phyloP scores from a whole-genome alignment of 768 basidiomycete species.

The Tricholoma sp. region DNA sequence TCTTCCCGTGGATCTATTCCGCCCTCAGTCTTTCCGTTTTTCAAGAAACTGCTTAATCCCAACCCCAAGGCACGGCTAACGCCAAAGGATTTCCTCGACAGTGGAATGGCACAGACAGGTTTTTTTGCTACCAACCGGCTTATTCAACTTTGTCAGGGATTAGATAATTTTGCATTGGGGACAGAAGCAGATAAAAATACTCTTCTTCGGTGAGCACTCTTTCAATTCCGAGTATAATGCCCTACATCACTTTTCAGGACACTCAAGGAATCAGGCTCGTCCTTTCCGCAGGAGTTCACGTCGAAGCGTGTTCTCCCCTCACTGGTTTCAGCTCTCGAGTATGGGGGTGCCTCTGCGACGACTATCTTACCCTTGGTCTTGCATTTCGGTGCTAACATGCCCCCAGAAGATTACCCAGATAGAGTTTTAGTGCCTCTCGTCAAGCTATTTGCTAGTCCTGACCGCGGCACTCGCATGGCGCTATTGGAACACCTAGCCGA shows the following conservation, averaged over 20 bases:
- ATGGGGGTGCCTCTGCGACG: constrained; percentile 71
- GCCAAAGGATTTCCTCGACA: constrained; percentile 70
- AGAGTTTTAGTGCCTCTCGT: constrained; percentile 74
- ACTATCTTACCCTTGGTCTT: constrained; percentile 81
- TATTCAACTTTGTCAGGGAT: constrained; percentile 76
- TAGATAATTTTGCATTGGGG: constrained; percentile 81
- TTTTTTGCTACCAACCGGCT: constrained; percentile 83
- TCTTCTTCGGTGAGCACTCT: constrained; percentile 54
- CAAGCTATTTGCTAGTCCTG: constrained; percentile 82
- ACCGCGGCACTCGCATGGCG: constrained; percentile 92
- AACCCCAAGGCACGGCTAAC: constrained; percentile 77
- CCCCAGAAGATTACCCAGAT: constrained; percentile 65
- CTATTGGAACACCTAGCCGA: constrained; percentile 80
- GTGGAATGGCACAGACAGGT: constrained; percentile 75
- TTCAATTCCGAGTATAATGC: constrained; percentile 1
- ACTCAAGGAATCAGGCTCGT: constrained; percentile 72
- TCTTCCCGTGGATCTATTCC: constrained; percentile 79
- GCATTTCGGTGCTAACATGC: constrained; percentile 67
- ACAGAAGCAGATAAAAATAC: constrained; percentile 75
- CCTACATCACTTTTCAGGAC: constrained; percentile 35
- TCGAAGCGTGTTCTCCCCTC: constrained; percentile 86
- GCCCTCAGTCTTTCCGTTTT: constrained; percentile 62
- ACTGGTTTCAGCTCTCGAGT: constrained; percentile 72
- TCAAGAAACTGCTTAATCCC: constrained; percentile 88
- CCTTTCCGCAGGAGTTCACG: constrained; percentile 84